phyloP scores from a whole-genome alignment of 495 filamentous ascomycete genomes.

The Parmelia sp. region DNA sequence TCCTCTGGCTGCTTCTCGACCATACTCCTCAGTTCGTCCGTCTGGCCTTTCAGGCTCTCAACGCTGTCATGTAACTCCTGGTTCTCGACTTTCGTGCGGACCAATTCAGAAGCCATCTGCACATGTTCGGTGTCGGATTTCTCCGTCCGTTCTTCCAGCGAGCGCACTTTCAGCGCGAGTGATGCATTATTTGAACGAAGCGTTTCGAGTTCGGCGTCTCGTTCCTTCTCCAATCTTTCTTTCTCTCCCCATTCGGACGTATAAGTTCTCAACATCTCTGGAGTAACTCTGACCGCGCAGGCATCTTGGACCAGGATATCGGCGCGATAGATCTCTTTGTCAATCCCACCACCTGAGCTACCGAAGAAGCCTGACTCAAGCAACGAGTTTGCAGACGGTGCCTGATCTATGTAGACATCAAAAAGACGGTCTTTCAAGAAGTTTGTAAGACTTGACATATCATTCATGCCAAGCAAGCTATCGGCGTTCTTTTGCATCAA shows the following conservation, averaged over 20 bases:
- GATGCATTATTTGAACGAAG: constrained; percentile 58
- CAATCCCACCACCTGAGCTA: constrained; percentile 73
- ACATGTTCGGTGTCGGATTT: constrained; percentile 91
- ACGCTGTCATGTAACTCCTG: constrained; percentile 82
- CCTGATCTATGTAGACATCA: constrained; percentile 92
- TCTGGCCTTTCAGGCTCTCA: constrained; percentile 75
- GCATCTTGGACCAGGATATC: constrained; percentile 92
- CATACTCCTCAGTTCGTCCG: constrained; percentile 71
- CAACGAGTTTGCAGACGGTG: constrained; percentile 77
- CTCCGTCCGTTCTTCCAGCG: constrained; percentile 81
- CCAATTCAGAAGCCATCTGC: constrained; percentile 79
- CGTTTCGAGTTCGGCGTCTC: constrained; percentile 73
- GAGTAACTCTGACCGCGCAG: constrained; percentile 78
- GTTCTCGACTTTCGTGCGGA: constrained; percentile 88
- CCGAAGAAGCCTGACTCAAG: constrained; percentile 98
- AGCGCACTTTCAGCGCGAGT: constrained; percentile 64
- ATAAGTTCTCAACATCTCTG: constrained; percentile 72
- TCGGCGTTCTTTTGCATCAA: constrained; percentile 90
- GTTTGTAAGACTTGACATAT: constrained; percentile 78
- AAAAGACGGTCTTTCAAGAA: constrained; percentile 93
- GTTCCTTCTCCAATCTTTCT: constrained; percentile 65
- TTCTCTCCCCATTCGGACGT: constrained; percentile 88
- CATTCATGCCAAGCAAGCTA: constrained; percentile 73
- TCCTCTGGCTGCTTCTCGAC: constrained; percentile 86
- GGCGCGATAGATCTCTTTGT: constrained; percentile 93